Conservation (phyloP, 352 stramenopile species). For the Phytophthora europaea region DNA sequence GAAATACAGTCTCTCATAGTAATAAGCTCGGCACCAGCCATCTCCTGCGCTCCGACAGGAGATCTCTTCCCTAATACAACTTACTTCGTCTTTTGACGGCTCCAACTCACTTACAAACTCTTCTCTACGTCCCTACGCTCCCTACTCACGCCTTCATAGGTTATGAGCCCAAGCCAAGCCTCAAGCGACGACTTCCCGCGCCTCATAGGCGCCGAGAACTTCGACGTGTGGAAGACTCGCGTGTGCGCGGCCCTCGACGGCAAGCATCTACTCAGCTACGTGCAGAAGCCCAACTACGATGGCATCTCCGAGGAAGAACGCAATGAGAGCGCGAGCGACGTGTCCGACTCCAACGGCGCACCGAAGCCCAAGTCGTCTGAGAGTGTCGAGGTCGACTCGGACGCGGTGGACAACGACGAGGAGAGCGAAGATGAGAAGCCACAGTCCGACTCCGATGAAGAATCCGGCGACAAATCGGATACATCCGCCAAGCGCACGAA, state of each 20-base stretch:
- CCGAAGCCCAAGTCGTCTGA: not conserved
- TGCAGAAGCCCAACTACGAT: no score
- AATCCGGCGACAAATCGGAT: not conserved
- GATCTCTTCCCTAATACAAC: no score
- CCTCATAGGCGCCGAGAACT: no score
- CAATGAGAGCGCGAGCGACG: conserved; percentile 1
- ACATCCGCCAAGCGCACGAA: not conserved
- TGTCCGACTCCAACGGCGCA: conserved; percentile 5
- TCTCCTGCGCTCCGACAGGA: not conserved
- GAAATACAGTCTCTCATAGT: not conserved
- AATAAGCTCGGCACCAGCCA: not conserved
- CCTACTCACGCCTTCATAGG: no score
- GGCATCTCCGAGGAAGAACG: not conserved
- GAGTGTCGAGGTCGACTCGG: conserved; percentile 1
- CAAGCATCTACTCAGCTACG: no score
- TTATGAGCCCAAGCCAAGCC: no score
- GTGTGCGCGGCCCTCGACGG: no score
- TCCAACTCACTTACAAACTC: no score
- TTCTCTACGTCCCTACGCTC: no score
- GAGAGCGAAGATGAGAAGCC: conserved; percentile 17
- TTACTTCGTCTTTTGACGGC: no score
- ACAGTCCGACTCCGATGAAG: conserved; percentile 7
- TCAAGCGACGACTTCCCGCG: no score
- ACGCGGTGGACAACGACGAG: conserved; percentile 6
- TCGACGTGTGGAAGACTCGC: no score